These are phyloP conservation scores for Rhizopus delemar DNA, from an alignment of 371 early-diverging fungal genomes.

Conservation along the genomic window DNA sequence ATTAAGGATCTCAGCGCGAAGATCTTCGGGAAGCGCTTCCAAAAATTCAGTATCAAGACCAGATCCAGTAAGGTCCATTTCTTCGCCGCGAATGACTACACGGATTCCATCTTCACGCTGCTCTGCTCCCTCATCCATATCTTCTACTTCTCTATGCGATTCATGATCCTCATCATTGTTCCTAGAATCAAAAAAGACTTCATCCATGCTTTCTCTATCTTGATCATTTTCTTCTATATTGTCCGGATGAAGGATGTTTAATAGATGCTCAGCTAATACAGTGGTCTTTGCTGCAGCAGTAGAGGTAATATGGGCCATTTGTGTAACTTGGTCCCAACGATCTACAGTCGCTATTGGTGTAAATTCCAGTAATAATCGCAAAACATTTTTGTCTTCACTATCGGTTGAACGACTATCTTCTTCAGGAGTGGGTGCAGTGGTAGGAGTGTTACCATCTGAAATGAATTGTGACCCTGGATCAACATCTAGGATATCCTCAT, in stretches of 20 bases:
- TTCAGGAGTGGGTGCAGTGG: not conserved
- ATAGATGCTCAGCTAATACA: constrained; percentile 47
- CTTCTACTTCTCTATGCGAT: not conserved
- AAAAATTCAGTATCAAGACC: constrained; percentile 89
- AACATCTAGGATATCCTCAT: constrained; percentile 8
- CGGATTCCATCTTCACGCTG: constrained; percentile 17
- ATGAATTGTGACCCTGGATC: constrained; percentile 27
- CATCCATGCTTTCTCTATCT: not conserved
- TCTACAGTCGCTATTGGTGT: constrained; percentile 68
- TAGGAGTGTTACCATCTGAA: not conserved
- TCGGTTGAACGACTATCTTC: not conserved
- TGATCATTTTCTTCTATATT: not conserved
- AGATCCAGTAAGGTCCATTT: constrained; percentile 81
- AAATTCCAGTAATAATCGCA: constrained; percentile 52
- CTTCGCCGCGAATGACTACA: constrained; percentile 39
- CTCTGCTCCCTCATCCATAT: constrained; percentile 7
- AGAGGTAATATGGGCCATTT: constrained; percentile 66
- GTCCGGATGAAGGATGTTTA: constrained; percentile 3
- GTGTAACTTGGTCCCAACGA: constrained; percentile 83
- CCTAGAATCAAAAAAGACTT: not conserved
- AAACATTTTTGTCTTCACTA: constrained; percentile 20
- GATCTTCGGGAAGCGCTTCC: constrained; percentile 87
- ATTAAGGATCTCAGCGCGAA: constrained; percentile 82
- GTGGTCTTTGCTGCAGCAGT: constrained; percentile 52
- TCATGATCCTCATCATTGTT: constrained; percentile 5